These are phyloP conservation scores for Bacidia rubella DNA, from an alignment of 495 filamentous ascomycete species.

Conservation along the genomic window DNA sequence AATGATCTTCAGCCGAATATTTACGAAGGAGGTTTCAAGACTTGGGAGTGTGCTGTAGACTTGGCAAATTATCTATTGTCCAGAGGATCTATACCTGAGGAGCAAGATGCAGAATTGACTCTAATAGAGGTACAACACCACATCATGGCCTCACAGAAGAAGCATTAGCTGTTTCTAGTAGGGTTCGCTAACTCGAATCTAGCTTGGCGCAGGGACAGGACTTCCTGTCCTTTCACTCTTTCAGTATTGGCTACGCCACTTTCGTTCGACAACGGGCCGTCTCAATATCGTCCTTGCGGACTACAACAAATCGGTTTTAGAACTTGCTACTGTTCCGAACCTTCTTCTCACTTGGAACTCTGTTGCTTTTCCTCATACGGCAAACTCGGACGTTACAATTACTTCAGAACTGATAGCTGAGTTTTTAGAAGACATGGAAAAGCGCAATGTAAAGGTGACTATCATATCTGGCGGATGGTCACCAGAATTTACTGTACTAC, in stretches of 20 bases:
- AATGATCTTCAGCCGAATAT: constrained; percentile 78
- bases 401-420: constrained; percentile 43
- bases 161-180: no score
- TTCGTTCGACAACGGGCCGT: constrained; percentile 8
- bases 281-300: constrained; percentile 65
- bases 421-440: constrained; percentile 47
- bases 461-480: constrained; percentile 84
- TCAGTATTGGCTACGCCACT: constrained; percentile 44
- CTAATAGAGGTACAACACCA: constrained; percentile 82
- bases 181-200: no score
- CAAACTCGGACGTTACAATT: constrained; percentile 58
- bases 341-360: constrained; percentile 69
- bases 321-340: constrained; percentile 81
- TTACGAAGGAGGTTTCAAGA: constrained; percentile 98
- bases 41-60: constrained; percentile 91
- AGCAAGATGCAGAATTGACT: constrained; percentile 26
- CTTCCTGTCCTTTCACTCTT: constrained; percentile 70
- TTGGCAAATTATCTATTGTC: constrained; percentile 53
- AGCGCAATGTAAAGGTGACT: constrained; percentile 44
- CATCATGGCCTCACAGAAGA: no score
- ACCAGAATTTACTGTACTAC: constrained; percentile 45
- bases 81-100: not conserved
- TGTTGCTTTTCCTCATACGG: constrained; percentile 18
- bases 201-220: constrained; percentile 88
- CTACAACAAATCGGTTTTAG: constrained; percentile 77